Percentiles rank a stretch among this genome's conserved stretches.
Evolutionary conservation across 2,329 filamentous ascomycete species (phyloP).

Genomic region (Parastagonospora avenae): DNA sequence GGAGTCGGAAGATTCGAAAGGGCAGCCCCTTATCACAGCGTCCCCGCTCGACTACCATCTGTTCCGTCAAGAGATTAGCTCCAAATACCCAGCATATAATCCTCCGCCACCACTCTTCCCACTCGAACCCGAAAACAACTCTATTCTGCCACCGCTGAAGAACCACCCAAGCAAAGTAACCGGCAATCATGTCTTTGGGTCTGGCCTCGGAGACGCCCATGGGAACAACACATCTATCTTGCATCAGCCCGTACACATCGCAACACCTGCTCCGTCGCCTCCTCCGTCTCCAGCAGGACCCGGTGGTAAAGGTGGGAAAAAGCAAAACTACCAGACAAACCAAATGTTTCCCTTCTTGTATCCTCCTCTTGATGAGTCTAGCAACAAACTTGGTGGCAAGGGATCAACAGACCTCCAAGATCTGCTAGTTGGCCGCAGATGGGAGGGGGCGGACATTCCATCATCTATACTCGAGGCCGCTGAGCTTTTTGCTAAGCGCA

Average conservation of each 20-base stretch:
- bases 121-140: constrained; percentile 87
- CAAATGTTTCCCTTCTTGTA: constrained; percentile 99
- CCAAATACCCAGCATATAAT: constrained; percentile 96
- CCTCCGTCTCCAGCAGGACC: constrained; percentile 86
- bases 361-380: constrained; percentile 84
- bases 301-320: constrained; percentile 91
- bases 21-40: constrained; percentile 82
- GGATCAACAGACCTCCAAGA: constrained; percentile 82
- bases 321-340: constrained; percentile 99
- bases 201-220: constrained; percentile 55
- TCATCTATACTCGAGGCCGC: constrained; percentile 95
- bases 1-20: constrained; percentile 62
- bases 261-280: constrained; percentile 94
- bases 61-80: constrained; percentile 95
- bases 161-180: constrained; percentile 66
- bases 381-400: constrained; percentile 89
- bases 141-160: constrained; percentile 82
- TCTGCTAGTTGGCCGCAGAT: constrained; percentile 77
- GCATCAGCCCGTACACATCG: constrained; percentile 95
- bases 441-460: constrained; percentile 94
- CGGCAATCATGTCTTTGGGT: constrained; percentile 58
- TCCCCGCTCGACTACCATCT: constrained; percentile 95
- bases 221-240: constrained; percentile 73
- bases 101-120: constrained; percentile 83
- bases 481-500: constrained; percentile 85